Conservation (phyloP, 176 grass and related monocot species). For the Otatea glauca region DNA sequence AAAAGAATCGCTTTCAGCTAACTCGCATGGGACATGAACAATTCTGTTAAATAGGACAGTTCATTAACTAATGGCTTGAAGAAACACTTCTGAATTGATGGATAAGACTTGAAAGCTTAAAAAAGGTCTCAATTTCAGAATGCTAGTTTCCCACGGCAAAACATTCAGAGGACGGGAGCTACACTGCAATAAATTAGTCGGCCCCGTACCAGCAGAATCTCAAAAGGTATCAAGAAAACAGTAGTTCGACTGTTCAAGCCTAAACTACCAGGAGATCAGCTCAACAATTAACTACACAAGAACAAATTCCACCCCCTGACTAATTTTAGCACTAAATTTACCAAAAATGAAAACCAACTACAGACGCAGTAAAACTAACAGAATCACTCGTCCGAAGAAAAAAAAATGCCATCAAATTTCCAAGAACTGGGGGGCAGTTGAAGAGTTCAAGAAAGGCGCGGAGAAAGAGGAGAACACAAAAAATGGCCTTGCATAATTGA, state of each 20-base stretch:
- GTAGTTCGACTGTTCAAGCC: neutral
- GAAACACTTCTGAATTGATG: neutral
- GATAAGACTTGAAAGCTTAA: constrained; percentile 40
- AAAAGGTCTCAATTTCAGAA: constrained; percentile 1
- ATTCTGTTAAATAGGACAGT: constrained; percentile 15
- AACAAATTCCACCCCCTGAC: constrained; percentile 17
- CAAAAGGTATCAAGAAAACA: constrained; percentile 12
- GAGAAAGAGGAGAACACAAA: neutral
- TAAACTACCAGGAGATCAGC: neutral
- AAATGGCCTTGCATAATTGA: no score
- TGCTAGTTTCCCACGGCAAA: constrained; percentile 51
- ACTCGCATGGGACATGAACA: constrained; percentile 11
- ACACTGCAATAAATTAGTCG: constrained; percentile 37
- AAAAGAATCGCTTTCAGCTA: neutral
- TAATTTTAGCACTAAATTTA: constrained; percentile 12
- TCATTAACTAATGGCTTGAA: constrained; percentile 28
- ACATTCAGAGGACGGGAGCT: constrained; percentile 36
- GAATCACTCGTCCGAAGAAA: neutral
- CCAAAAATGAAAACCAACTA: neutral
- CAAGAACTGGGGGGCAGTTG: neutral
- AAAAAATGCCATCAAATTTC: neutral
- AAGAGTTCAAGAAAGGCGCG: neutral
- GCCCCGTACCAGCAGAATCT: constrained; percentile 36
- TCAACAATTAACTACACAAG: constrained; percentile 10
- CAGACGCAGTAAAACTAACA: neutral